Percentiles rank a stretch among this genome's conserved stretches.
Conservation (phyloP, 225 moss, liverwort and hornwort genomes). For the Pleurozium schreberi region DNA sequence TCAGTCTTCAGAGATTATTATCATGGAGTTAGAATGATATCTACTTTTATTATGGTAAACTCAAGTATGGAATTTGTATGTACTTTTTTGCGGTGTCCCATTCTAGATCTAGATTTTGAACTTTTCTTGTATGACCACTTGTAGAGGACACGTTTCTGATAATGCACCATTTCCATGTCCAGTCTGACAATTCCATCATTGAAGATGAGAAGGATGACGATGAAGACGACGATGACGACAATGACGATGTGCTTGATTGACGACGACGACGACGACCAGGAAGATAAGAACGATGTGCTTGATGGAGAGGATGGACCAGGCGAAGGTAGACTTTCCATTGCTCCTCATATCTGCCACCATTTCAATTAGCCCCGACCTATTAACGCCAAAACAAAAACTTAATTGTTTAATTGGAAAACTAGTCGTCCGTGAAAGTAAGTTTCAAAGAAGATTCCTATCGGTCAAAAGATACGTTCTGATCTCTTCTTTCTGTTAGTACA, state of each 20-base stretch:
- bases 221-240: constrained; percentile 71
- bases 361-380: neutral
- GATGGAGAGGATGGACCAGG: constrained; percentile 38
- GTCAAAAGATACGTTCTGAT: neutral
- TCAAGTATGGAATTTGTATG: neutral
- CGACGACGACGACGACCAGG: constrained; percentile 72
- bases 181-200: constrained; percentile 70
- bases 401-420: neutral
- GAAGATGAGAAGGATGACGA: constrained; percentile 81
- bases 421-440: neutral
- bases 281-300: constrained; percentile 53
- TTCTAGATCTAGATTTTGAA: neutral
- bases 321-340: constrained; percentile 21
- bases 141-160: neutral
- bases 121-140: neutral
- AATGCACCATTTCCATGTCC: neutral
- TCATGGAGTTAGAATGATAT: neutral
- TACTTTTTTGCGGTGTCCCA: neutral
- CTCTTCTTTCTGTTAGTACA: neutral
- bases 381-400: neutral
- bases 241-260: constrained; percentile 38
- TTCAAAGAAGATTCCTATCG: neutral
- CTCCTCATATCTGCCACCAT: neutral
- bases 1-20: neutral
- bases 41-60: neutral